Base-by-base conservation (phyloP, 2,329 filamentous ascomycete genomes). In the Neonectria magnoliae region DNA sequence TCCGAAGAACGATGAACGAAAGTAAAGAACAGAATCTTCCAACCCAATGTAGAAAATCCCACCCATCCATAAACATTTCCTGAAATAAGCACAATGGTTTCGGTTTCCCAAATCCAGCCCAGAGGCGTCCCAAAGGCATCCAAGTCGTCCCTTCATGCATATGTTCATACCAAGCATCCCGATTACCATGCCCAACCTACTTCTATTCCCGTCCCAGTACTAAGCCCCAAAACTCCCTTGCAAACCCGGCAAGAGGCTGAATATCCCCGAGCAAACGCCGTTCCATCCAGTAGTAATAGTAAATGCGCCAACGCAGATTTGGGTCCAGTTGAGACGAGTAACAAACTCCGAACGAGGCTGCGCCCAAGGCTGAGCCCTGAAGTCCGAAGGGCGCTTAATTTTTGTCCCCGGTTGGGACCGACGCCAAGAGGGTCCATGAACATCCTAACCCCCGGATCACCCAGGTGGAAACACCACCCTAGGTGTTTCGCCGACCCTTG, bases 401-500 rank as follows among this genome's bases (percentile, higher is more conserved):
- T 52, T 20, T 42, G 44, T 55, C 33, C 54, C 60, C 44, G 45
- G 60, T 61, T 52, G 62, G 64, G 51, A 63, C 65, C 68, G 57
- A 65, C 42, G n/a, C 31, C 54, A 63, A 57, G 53, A 60, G 41
- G 62, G 66, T 55, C 52, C 56, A 60, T 68, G 67, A 64, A 55
- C 56, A 72, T 60, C 59, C 60, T 56, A 69, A 62, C 61, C 60
- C 68, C 60, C 56, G 52, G 55, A 51, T 62, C 62, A 42, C 64
- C 57, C 42, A 41, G 59, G 55, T 45, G 45, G 62, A 62, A 57
- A 58, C 45, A 31, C 55, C 38, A 38, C 56, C 62, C 68, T 63
- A 76, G 31, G 63, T 71, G 71, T 70, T 77, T 66, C 76, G 74
- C 66, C 76, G 74, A 76, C 88, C 90, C 84, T 97, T 98, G 84